Evolutionary conservation across 768 basidiomycete species (phyloP), one percentile per base, ranked within the genome.

Genomic region (Boletus patriciae): DNA sequence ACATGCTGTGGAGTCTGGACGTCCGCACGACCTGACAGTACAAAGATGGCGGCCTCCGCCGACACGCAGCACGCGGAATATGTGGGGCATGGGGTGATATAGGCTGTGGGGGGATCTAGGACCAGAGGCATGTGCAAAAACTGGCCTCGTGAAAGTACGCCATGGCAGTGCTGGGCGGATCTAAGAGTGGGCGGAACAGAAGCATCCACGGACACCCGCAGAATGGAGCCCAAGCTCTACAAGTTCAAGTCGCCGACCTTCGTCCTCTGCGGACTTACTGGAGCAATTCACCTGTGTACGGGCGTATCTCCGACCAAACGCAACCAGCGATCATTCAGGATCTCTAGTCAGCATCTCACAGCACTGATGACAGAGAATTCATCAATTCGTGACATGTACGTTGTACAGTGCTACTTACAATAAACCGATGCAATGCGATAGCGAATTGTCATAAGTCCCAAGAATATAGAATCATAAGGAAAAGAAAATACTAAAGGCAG

Each of bases 381-480:
- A n/a, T 49, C 51, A 46, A 56, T 59, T 52, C 43, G 50, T 44
- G 41, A 62, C 55, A 59, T 59, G 56, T 49, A 54, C 42, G 57
- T 57, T 50, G 37, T 73, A 71, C 71, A 71, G 57, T 64, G 60
- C 51, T 60, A 64, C 69, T 55, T 64, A 70, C 62, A 66, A 63
- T 65, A 65, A 60, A 59, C 61, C 62, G 57, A 73, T 72, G 68
- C 63, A 55, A 64, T 62, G 55, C 25, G 57, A 72, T 62, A 62
- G 63, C 63, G 42, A 65, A 66, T 52, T 47, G 57, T 68, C 63
- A 65, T 9, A 60, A 55, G 59, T 57, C 44, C 58, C 70, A 69
- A 71, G 68, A 69, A 68, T 62, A 67, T 62, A 60, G 61, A 61
- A 50, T 55, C 62, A 66, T 63, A 66, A 66, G 34, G 49, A 61